These are phyloP conservation scores for Herpetospermum pedunculosum DNA, from an alignment of 306 rosid genomes.

Conservation along the genomic window DNA sequence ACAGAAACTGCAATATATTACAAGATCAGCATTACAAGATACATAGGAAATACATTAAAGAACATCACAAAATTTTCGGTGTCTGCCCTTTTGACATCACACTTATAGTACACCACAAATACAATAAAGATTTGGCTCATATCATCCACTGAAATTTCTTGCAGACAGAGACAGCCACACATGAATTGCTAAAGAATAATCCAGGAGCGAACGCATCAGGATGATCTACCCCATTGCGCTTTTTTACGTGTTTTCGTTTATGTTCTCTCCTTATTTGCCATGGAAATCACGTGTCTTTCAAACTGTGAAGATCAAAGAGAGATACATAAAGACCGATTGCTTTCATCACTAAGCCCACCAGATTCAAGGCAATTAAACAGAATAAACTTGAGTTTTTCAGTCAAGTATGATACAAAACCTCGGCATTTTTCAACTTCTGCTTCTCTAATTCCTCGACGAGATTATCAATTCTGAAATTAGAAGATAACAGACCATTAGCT, in stretches of 20 bases:
- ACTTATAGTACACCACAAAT: slow-evolving; percentile 10
- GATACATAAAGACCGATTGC: neutral
- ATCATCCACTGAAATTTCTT: neutral
- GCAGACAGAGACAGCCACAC: slow-evolving; percentile 3
- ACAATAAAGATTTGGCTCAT: slow-evolving; percentile 4
- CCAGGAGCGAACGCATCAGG: neutral
- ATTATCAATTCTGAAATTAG: slow-evolving; percentile 46
- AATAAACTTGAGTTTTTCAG: neutral
- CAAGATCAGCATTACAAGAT: slow-evolving; percentile 5
- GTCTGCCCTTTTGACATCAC: slow-evolving; percentile 10
- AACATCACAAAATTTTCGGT: slow-evolving; percentile 12
- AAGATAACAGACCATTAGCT: slow-evolving; percentile 12
- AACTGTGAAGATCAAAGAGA: slow-evolving; percentile 23
- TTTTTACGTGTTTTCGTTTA: neutral
- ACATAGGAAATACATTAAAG: slow-evolving; percentile 5
- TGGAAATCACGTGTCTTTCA: slow-evolving; percentile 26
- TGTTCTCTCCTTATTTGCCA: slow-evolving; percentile 21
- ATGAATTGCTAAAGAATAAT: neutral
- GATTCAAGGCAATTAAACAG: neutral
- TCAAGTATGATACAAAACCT: slow-evolving; percentile 25
- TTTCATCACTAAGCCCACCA: neutral
- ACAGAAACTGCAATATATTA: slow-evolving; percentile 1
- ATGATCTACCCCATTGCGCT: neutral
- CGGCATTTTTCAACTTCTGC: slow-evolving; percentile 71
- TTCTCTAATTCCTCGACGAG: slow-evolving; percentile 67